Evolutionary conservation across 768 basidiomycete genomes (phyloP), one percentile per base, ranked within the genome.

Genomic region (Podaxis sp.): DNA sequence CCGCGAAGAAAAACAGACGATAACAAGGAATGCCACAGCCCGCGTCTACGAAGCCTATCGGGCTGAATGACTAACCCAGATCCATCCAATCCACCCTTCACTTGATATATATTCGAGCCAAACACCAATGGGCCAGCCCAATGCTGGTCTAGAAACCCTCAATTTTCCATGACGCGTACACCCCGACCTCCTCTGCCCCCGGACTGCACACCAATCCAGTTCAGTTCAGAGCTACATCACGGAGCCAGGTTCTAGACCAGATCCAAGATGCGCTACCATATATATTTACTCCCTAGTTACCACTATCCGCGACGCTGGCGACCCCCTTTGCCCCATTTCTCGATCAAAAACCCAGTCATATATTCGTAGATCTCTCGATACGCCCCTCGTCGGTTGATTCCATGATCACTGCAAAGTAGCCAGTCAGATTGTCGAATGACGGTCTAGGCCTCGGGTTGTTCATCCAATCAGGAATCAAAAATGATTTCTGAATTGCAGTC

Each of bases 241-340:
- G 28, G 11, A 57, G 47, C 47, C 40, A 60, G 46, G 59, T 25
- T 53, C 59, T 61, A 61, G 59, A 61, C 59, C 59, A 61, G 59
- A 61, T 61, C 53, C 59, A 27, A 61, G 59, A 61, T 61, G 23
- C 3, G 11, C 52, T 55, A 55, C 44, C 53, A 44, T 27, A 48
- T 36, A 61, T 61, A n/a, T n/a, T n/a, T n/a, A 54, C 10, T 50
- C 48, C 61, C 63, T 61, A n/a, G 51, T 61, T 55, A 57, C 59
- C 40, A 46, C 50, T 44, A 88, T 83, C 86, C 86, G 16, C 82
- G 81, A n/a, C 87, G 78, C 61, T 79, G 79, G 60, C 82, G 78
- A 21, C 86, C 85, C 27, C 90, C 91, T 67, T 87, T 90, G 27
- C 95, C 94, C 95, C 96, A 98, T 71, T 93, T 95, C 76, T 97